Base-by-base conservation (phyloP, 1,284 basidiomycete species). In the Volvariella surrecta region DNA sequence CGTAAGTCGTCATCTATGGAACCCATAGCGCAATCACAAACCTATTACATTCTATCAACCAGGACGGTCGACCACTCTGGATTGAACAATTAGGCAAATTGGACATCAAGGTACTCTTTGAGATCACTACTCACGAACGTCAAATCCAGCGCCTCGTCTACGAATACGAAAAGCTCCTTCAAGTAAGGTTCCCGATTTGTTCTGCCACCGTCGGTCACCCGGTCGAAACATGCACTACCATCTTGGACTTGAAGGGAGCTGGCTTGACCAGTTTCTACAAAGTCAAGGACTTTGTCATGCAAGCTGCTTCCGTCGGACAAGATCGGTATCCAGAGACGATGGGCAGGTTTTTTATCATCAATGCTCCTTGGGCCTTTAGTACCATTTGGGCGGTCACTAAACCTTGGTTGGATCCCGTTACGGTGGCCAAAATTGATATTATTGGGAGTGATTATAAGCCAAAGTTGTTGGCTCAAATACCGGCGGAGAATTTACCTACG, bases 151-250 rank as follows among this genome's bases (percentile, higher is more conserved):
- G 85, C 45, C 85, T 99, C 56, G 89, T 98, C 28, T 74, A 74
- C 59, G 94, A 97, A 65, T 99, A 99, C 75, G 95, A 99, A 65
- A 85, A 83, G 58, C 94, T 88, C 71, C 68, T 91, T 52, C 64
- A 62, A 24, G 71, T 82, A 44, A 85, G 92, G 35, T 74, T 97
- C 28, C 90, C 93, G 31, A 89, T 91, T 3, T 94, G 89, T 67
- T 73, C 84, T 42, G 64, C 66, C 31, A 71, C 76, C 4, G 62
- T 70, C 43, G 91, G 91, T 2, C 82, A 94, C 62, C 82, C 90
- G 46, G 84, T 99, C 61, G 94, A 98, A 68, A 98, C 94, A n/a
- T 90, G 82, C 46, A 98, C 94, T 79, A 98, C 95, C 47, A 95
- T 99, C 71, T 79, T 99, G 66, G 95, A 99, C 63, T 78, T 99